These are phyloP conservation scores for Pyrenopolyporus hunteri DNA, from an alignment of 495 filamentous ascomycete species.

Conservation along the genomic window DNA sequence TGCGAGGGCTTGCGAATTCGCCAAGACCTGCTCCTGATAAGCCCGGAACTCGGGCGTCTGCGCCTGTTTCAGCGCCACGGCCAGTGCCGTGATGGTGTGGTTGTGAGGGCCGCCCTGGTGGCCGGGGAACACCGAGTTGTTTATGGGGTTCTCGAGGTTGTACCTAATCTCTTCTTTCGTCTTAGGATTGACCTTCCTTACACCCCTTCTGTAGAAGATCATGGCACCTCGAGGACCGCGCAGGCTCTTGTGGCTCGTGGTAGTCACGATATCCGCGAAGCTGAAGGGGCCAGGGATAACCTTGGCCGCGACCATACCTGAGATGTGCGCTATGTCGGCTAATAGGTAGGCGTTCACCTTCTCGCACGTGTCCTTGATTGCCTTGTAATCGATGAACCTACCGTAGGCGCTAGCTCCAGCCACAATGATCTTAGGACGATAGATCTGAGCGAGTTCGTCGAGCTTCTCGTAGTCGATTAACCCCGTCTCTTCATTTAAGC, in stretches of 20 bases:
- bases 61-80: conserved; percentile 93
- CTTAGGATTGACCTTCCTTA: conserved; percentile 82
- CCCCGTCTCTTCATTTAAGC: conserved; percentile 86
- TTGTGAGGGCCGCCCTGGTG: conserved; percentile 99
- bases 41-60: conserved; percentile 84
- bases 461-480: conserved; percentile 92
- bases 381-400: conserved; percentile 88
- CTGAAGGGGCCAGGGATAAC: conserved; percentile 89
- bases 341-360: conserved; percentile 92
- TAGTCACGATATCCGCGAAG: conserved; percentile 92
- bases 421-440: conserved; percentile 94
- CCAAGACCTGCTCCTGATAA: conserved; percentile 87
- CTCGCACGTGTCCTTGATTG: conserved; percentile 85
- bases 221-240: conserved; percentile 94
- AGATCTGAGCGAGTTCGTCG: conserved; percentile 81
- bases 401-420: conserved; percentile 95
- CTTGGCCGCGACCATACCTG: conserved; percentile 87
- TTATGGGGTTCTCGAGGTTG: conserved; percentile 93
- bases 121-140: conserved; percentile 96
- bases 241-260: conserved; percentile 97
- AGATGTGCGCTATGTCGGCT: conserved; percentile 98
- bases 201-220: conserved; percentile 96
- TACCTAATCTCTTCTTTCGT: conserved; percentile 84
- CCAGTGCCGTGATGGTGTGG: conserved; percentile 95
- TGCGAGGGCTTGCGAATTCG: conserved; percentile 86